Evolutionary conservation across 495 filamentous ascomycete genomes (phyloP).

Genomic region (Penicillium longicatenatum): DNA sequence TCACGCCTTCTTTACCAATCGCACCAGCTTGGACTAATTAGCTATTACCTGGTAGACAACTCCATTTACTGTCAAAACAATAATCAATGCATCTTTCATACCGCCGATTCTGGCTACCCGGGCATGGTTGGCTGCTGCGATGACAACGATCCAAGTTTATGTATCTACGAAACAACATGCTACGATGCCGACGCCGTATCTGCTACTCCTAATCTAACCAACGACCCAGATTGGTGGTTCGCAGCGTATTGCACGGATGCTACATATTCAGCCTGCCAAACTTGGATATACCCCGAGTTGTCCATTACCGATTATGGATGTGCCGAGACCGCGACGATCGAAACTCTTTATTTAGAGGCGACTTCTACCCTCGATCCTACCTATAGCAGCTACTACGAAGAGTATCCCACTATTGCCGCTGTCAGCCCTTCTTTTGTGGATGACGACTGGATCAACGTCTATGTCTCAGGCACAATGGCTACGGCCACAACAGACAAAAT

Average conservation of each 20-base stretch:
- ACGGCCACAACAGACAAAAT: background rate
- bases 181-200: slow-evolving; percentile 11
- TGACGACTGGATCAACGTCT: slow-evolving; percentile 6
- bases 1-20: too few species aligned
- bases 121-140: too few species aligned
- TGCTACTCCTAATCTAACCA: slow-evolving; percentile 8
- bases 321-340: background rate
- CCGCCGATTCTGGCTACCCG: too few species aligned
- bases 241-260: slow-evolving; percentile 10
- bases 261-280: slow-evolving; percentile 1
- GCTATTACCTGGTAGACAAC: too few species aligned
- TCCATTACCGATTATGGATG: slow-evolving; percentile 18
- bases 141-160: slow-evolving; percentile 10
- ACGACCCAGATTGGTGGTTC: slow-evolving; percentile 10
- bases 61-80: too few species aligned
- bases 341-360: slow-evolving; percentile 10
- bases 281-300: slow-evolving; percentile 17
- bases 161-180: slow-evolving; percentile 15
- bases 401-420: slow-evolving; percentile 6
- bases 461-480: slow-evolving; percentile 4
- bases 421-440: slow-evolving; percentile 7
- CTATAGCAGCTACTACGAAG: background rate
- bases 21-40: too few species aligned
- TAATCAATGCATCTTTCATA: too few species aligned
- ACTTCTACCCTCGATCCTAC: background rate